Base-by-base conservation (phyloP, 768 basidiomycete genomes). In the Pulveroboletus sp. region DNA sequence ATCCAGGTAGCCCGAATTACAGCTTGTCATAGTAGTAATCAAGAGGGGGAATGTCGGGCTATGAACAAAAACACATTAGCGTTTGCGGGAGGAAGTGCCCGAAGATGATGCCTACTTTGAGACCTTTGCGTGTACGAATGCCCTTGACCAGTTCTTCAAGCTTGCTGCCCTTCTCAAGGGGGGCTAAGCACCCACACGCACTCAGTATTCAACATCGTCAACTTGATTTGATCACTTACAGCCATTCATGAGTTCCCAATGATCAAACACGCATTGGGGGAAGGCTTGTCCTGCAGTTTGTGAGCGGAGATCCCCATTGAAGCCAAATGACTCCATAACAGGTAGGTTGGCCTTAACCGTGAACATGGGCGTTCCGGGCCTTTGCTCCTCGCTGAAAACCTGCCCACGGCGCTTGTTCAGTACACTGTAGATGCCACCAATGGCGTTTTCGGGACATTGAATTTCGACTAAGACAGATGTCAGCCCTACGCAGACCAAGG, bases 291-390 rank as follows among this genome's bases (percentile, higher is more conserved):
- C 96, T 66, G 80, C 82, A 37, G 96, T 98, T 43, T 87, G 85
- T 68, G 83, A 82, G 58, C 95, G 89, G 48, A 99, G 85, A 63
- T 90, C 93, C 61, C 88, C 91, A 72, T 93, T 98, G 87, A 98
- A 98, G 60, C 95, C 94, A 75, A 96, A 95, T 14, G 89, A 93
- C 73, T 92, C 90, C 68, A 77, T 75, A 68, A 93, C 90, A 61
- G 93, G 92, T 36, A 93, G 78, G 78, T 92, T 93, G 24, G 93
- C 93, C 82, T 96, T 98, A 73, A 99, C 87, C 41, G 88, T 98
- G 85, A 95, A 95, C 93, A 97, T 96, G 56, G 96, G 96, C 15
- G 96, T 99, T 76, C 96, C 95, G 4, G 84, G 77, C 64, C 94
- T 78, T 74, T 98, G 96, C 73, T 97, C 95, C 73, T 97, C 90